These are phyloP conservation scores for Vitis cinerea DNA, from an alignment of 164 flowering plant genomes.

Conservation along the genomic window DNA sequence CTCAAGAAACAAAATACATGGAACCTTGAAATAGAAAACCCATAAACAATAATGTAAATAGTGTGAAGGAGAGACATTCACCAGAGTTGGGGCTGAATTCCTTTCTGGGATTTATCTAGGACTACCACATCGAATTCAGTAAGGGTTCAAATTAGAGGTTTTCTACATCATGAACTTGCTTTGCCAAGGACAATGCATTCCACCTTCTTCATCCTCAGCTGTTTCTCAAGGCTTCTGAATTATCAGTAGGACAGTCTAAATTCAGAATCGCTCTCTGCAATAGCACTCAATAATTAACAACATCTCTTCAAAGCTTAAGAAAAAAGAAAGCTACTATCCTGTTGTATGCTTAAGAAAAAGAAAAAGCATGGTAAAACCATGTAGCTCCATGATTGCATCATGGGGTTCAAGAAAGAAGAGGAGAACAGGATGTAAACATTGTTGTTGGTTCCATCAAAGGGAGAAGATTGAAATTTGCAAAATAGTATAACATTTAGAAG, in stretches of 20 bases:
- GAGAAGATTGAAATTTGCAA: not conserved
- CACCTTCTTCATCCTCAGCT: not conserved
- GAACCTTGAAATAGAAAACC: not conserved
- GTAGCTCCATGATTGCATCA: not conserved
- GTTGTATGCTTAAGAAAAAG: not conserved
- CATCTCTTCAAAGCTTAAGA: no score
- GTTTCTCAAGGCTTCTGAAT: not conserved
- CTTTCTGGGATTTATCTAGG: constrained; percentile 1
- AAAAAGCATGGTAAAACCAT: not conserved
- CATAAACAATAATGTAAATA: not conserved
- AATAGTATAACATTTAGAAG: not conserved
- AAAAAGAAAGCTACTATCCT: no score
- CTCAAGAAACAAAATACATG: not conserved
- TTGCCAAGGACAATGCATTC: not conserved
- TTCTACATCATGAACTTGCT: constrained; percentile 2
- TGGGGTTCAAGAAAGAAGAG: not conserved
- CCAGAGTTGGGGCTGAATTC: not conserved
- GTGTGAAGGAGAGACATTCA: not conserved
- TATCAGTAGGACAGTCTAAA: not conserved
- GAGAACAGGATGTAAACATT: not conserved
- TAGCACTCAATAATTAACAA: not conserved
- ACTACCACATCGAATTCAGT: not conserved
- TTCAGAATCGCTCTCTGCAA: not conserved
- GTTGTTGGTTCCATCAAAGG: not conserved
- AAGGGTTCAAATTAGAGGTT: not conserved